Evolutionary conservation across 306 rosid genomes (phyloP), one percentile per base, ranked within the genome.

Genomic region (Quercus alba): DNA sequence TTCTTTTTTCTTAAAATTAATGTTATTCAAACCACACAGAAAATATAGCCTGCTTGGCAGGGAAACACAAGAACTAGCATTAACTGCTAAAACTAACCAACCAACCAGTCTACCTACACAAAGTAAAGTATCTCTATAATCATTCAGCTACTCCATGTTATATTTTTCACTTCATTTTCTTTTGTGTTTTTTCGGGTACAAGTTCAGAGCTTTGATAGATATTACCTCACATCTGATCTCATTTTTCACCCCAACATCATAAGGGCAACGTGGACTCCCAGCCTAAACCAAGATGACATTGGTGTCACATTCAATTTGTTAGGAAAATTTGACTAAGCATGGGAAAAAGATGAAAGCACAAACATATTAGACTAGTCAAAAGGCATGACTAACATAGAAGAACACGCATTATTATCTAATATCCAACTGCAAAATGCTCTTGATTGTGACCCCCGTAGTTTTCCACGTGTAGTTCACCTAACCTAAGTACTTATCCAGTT

Each of bases 381-480:
- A 28, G 44, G 64, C 67, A 77, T 28, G 63, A 33, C 6, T 52
- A 61, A 23, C 12, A 10, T 14, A 30, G 12, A 57, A 14, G 30
- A 12, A 75, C 31, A 66, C 75, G 2, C 54, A 28, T 3, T 77
- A 44, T 80, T 57, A 35, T 75, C 73, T 73, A 66, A 41, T 73
- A 73, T 5, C 21, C 80, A 61, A 77, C 78, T 1, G 44, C 51
- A 72, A 1, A 74, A 79, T 71, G 76, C 76, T 77, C 68, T 38
- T 71, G 88, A 84, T 57, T 56, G 75, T 74, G 90, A 87, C 83
- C 30, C 52, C 5, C 23, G 75, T 74, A 84, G 70, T 82, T 84
- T 84, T 87, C 85, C 88, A 77, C 86, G 90, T 84, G 88, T 82
- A 70, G 76, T 79, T 82, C 55, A 84, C 88, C 90, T 74, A 80